A percentile compares a stretch with the other conserved stretches of the same genome.
phyloP scores from a whole-genome alignment of 2,329 filamentous ascomycete species.

The Alternaria sp. region DNA sequence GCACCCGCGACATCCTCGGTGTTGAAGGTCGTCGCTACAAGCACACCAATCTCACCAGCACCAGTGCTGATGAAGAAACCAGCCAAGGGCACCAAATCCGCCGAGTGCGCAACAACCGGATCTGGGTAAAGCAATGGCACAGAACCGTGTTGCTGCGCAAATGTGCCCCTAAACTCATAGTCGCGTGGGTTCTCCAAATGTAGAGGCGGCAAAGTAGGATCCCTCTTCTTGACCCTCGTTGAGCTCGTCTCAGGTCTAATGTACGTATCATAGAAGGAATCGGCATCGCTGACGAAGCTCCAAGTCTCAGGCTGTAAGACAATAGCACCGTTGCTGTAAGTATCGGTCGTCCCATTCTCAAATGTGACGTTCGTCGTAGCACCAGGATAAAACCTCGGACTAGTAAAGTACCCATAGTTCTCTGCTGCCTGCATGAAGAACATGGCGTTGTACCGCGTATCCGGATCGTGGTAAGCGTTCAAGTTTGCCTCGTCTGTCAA shows the following conservation, averaged over 20 bases:
- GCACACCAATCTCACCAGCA: conserved; percentile 57
- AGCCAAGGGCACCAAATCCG: conserved; percentile 47
- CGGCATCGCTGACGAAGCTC: conserved; percentile 44
- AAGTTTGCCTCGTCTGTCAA: conserved; percentile 44
- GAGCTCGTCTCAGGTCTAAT: conserved; percentile 25
- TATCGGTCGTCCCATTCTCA: conserved; percentile 48
- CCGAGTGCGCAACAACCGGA: conserved; percentile 47
- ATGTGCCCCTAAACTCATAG: conserved; percentile 35
- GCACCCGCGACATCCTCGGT: conserved; percentile 30
- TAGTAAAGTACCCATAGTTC: conserved; percentile 43
- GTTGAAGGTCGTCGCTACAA: conserved; percentile 56
- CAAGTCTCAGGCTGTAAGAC: conserved; percentile 39
- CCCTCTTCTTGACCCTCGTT: conserved; percentile 36
- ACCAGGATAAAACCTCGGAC: conserved; percentile 47
- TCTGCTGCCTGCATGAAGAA: conserved; percentile 49
- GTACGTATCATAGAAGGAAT: conserved; percentile 54
- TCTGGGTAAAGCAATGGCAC: conserved; percentile 49
- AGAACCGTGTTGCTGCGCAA: conserved; percentile 27
- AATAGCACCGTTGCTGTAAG: conserved; percentile 44
- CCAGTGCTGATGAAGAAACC: conserved; percentile 58
- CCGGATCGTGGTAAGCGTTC: conserved; percentile 52
- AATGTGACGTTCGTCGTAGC: conserved; percentile 43
- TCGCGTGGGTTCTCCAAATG: conserved; percentile 44
- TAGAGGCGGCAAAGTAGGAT: conserved; percentile 35
- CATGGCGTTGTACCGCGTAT: conserved; percentile 53